Evolutionary conservation across 495 filamentous ascomycete species (phyloP).

Genomic region (Hapsidospora chrysogenum): DNA sequence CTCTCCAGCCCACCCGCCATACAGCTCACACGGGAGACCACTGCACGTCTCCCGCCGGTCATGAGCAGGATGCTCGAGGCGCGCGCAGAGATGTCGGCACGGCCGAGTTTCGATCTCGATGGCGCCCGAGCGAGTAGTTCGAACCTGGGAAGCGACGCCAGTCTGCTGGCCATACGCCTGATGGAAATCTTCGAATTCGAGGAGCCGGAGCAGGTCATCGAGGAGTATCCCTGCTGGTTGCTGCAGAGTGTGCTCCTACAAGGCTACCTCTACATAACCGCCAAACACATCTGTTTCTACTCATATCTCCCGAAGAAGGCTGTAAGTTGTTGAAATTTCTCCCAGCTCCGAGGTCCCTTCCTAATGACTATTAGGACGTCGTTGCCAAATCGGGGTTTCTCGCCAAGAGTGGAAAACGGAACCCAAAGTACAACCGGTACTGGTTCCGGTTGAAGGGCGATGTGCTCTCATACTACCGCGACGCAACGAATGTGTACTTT

Average conservation of each 20-base stretch:
- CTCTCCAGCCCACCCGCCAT: conserved; percentile 6
- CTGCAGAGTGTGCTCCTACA: conserved; percentile 84
- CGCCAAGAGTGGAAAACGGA: conserved; percentile 75
- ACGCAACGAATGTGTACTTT: conserved; percentile 78
- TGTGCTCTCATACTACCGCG: conserved; percentile 81
- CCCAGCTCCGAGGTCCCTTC: no score
- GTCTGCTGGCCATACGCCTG: conserved; percentile 46
- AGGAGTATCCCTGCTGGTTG: conserved; percentile 90
- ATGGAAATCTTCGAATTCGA: conserved; percentile 86
- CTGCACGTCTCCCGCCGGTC: conserved; percentile 38
- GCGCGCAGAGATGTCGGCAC: conserved; percentile 43
- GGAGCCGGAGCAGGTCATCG: conserved; percentile 65
- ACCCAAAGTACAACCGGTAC: conserved; percentile 79
- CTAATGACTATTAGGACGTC: conserved; percentile 53
- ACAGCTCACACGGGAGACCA: conserved; percentile 15
- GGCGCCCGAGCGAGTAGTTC: no score
- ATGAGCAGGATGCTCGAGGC: conserved; percentile 76
- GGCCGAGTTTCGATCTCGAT: conserved; percentile 35
- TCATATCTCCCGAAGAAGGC: conserved; percentile 88
- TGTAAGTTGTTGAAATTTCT: no score
- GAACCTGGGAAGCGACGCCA: conserved; percentile 12
- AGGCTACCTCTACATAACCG: conserved; percentile 94
- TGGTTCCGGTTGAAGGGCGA: conserved; percentile 96
- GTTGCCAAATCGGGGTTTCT: conserved; percentile 80
- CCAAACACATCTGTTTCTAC: conserved; percentile 90